Evolutionary conservation across 495 filamentous ascomycete species (phyloP), one percentile per base, ranked within the genome.

Genomic region (Penicillium cinerascens): DNA sequence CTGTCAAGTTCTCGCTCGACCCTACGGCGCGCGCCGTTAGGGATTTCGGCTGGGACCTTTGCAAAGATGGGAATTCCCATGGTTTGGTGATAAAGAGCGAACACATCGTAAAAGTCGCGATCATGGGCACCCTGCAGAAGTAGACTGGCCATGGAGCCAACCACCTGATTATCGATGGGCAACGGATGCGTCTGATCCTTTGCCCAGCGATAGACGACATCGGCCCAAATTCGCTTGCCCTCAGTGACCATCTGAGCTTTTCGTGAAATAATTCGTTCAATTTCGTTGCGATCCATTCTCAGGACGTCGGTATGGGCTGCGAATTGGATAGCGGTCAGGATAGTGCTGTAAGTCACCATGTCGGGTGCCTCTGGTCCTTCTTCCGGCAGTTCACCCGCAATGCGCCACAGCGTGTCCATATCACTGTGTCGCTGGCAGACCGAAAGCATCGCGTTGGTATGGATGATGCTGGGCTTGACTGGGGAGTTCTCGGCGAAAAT

Each of bases 381-480:
- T 46, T 84, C 78, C 2, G 88, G 84, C 1, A 93, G 75, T 11
- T 82, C 76, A 4, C 73, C 76, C 11, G 82, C 82, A 53, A 96
- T 77, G 26, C 75, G 77, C 77, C 89, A 92, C 42, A 97, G 56
- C 2, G 81, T 78, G 41, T 95, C 89, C 66, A 92, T 72, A 60
- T 95, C 84, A 1, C 69, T 59, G 7, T 86, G 81, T 20, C 79
- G 74, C 22, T 82, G 79, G 62, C 92, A 97, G 3, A 91, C 87
- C 39, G 86, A 83, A 13, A 98, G 74, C 49, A 91, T 81, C 6
- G 91, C 89, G 66, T 98, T 97, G 42, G 85, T 82, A 62, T 97
- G 93, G 42, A 88, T 85, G 9, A 87, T 85, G 52, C 79, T 83
- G 1, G 84, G 87, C 52, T 82, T 70, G 44, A 92, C 69, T 2